Percentiles rank a stretch among this genome's conserved stretches.
phyloP scores from a whole-genome alignment of 164 flowering plant genomes.

The Magnolia changhungtana region DNA sequence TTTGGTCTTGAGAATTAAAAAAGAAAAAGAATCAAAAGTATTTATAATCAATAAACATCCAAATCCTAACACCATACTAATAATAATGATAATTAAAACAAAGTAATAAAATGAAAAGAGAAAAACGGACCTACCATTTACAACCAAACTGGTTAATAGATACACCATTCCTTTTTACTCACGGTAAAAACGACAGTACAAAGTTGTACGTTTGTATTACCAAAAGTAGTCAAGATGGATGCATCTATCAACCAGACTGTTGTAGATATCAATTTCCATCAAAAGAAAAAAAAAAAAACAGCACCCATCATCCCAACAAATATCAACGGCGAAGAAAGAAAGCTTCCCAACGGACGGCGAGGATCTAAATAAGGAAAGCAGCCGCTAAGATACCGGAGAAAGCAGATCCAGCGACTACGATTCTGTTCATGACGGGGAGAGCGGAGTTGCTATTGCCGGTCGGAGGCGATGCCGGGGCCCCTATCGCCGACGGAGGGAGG shows the following conservation, averaged over 20 bases:
- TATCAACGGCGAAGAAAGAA: slow-evolving; percentile 3
- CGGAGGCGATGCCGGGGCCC: not conserved
- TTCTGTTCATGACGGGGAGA: not conserved
- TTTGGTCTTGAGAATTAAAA: too few species aligned
- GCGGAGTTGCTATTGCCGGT: not conserved
- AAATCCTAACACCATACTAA: not conserved
- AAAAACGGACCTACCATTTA: not conserved
- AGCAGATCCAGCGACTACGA: slow-evolving; percentile 6
- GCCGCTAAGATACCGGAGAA: not conserved
- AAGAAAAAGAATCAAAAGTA: too few species aligned
- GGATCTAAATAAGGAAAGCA: not conserved
- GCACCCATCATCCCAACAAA: not conserved
- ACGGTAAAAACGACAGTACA: too few species aligned
- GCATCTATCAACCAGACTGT: not conserved
- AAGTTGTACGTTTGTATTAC: too few species aligned
- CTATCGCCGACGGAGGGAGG: not conserved
- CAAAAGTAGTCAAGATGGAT: not conserved
- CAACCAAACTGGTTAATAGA: not conserved
- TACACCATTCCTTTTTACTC: too few species aligned
- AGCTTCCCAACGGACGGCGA: not conserved
- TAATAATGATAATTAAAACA: not conserved
- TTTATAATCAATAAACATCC: not conserved
- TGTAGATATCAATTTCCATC: not conserved
- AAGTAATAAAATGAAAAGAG: not conserved
- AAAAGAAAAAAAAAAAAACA: not conserved